Evolutionary conservation across 768 basidiomycete species (phyloP), one percentile per base, ranked within the genome.

Genomic region (Xanthoconium stramineum): DNA sequence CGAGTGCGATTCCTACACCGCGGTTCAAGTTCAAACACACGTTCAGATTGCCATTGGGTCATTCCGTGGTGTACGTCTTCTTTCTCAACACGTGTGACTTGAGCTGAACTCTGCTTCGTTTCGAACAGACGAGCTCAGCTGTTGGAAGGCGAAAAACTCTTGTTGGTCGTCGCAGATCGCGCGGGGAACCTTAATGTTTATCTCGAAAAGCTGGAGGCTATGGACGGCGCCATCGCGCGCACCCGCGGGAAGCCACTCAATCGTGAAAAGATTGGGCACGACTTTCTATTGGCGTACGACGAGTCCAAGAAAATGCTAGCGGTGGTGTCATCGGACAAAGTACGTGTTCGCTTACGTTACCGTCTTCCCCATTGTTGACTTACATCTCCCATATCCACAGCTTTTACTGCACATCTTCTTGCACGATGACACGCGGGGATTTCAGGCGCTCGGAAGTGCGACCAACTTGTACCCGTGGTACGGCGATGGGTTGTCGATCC

Each of bases 231-330:
- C 0, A 60, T 82, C 10, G 14, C 36, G 0, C 61, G 62, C 7
- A 53, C 62, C 1, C 52, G 53, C 7, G 65, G 70, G 35, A 76
- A 76, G 48, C 33, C 19, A 0, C 63, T 84, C 14, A 72, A 75
- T 52, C 74, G 72, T 8, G 76, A 79, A 54, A 82, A 78, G 61
- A 72, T 83, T 14, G 82, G 80, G 0, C 64, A 72, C 4, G 70
- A 77, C 7, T 71, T 75, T 45, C n/a, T 79, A 9, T 50, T 84
- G 5, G 73, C 83, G 0, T 83, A 76, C 55, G 82, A 85, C 45
- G 83, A 85, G 59, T 65, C 70, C 11, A 80, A 76, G 57, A 75
- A 78, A 3, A 75, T 80, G 65, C 60, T 85, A 19, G 75, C 76
- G 0, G 55, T 84, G 0, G 78, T 81, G 52, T 69, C 76, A 6